Evolutionary conservation across 1,284 basidiomycete species (phyloP), one percentile per base, ranked within the genome.

Genomic region (Papiliotrema nemorosa): DNA sequence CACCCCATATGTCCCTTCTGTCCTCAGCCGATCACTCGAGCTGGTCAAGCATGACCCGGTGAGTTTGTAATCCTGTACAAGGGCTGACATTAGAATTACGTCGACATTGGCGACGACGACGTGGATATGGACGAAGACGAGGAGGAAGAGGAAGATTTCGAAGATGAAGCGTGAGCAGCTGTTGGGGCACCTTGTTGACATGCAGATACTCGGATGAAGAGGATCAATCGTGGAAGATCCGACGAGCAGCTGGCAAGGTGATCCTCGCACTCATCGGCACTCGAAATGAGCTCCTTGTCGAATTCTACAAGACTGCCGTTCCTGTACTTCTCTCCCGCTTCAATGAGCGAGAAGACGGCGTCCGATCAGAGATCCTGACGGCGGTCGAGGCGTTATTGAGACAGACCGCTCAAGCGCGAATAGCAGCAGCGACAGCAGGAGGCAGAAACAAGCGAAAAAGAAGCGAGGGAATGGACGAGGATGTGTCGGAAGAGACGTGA

Each of bases 171-270:
- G 26, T 86, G 85, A 47, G 80, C 84, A 18, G 59, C 84, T 18
- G 87, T 82, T 16, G 20, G 12, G n/a, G n/a, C 14, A 12, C n/a
- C 10, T 59, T 14, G 50, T n/a, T 49, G 3, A 47, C 21, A 50
- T 51, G 2, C 56, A 90, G 88, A 58, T 97, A 97, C 70, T 91
- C 90, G 6, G 94, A 99, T 63, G 94, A 98, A 59, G 96, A 98
- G 68, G 96, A 98, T 69, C 87, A 90, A n/a, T 97, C 93, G 0
- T 98, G 97, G 83, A 97, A 97, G 76, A 91, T 97, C 54, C 85
- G 96, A 54, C 83, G 94, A 47, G 87, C 90, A 3, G 86, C 96
- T 4, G 91, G 91, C 22, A 97, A 97, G 70, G 78, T 97, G 2
- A 80, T 98, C 13, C 78, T 84, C 13, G 87, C 88, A 1, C 79